Base-by-base conservation (phyloP, 352 stramenopile species). In the Paralagenidium karlingii region DNA sequence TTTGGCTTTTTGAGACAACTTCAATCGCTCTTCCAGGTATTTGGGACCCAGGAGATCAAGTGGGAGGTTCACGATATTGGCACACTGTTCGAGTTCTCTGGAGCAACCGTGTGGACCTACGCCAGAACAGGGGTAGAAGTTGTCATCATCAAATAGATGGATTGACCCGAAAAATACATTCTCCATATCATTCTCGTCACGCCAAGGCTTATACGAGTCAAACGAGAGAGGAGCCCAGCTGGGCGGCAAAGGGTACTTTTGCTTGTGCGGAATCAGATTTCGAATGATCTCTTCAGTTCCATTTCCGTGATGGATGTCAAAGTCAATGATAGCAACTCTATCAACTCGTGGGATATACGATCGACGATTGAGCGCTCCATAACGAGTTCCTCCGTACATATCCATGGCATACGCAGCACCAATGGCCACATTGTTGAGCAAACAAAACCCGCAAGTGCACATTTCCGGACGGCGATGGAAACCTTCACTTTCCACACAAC, bases 341-440 rank as follows among this genome's bases (percentile, higher is more conserved):
- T 75, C 39, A 11, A 78, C 49, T 4, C 16, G 9, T 5, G 56
- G 32, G 3, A 58, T 52, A 24, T 74, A 70, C n/a, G n/a, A n/a
- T n/a, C n/a, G n/a, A n/a, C n/a, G n/a, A n/a, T n/a, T n/a, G n/a
- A n/a, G n/a, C n/a, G n/a, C n/a, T n/a, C n/a, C n/a, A 26, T 74
- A 76, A 12, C 56, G 40, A 16, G 45, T 27, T n/a, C 10, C 13
- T n/a, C 39, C 29, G 47, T 81, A 81, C 30, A 58, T 66, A 28
- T 26, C 58, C 60, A 76, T 64, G 5, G 63, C 63, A 34, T 80
- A 80, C 6, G 61, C 65, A 8, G 68, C 68, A 9, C 60, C 68
- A 22, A 82, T 77, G 34, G 59, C 68, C n/a, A 82, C 63, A 32
- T 82, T 82, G 43, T 82, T 82, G 32, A 82, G 54, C 29, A 82